These are phyloP conservation scores for Stagonosporopsis cucurbitacearum DNA, from an alignment of 2,329 filamentous ascomycete genomes.

Conservation along the genomic window DNA sequence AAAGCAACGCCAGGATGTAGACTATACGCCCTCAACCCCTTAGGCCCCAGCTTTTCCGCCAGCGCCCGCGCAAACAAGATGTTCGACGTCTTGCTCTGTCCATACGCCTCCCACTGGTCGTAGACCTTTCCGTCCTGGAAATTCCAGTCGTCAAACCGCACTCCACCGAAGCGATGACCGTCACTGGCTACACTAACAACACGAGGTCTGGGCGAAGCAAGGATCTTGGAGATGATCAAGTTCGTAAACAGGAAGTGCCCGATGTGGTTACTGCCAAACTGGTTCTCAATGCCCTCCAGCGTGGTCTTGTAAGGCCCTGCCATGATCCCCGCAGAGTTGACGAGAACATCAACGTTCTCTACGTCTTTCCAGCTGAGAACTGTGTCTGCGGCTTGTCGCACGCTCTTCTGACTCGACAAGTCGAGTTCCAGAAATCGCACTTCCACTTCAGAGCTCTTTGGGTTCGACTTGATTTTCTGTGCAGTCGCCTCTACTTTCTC, in stretches of 20 bases:
- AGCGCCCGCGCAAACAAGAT: slow-evolving; percentile 44
- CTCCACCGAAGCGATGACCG: slow-evolving; percentile 48
- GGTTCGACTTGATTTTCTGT: slow-evolving; percentile 42
- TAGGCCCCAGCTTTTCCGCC: slow-evolving; percentile 29
- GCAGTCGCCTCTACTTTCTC: slow-evolving; percentile 51
- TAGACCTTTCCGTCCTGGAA: slow-evolving; percentile 52
- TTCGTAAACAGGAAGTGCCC: slow-evolving; percentile 57
- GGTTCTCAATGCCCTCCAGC: slow-evolving; percentile 47
- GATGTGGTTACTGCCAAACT: slow-evolving; percentile 59
- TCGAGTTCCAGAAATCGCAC: slow-evolving; percentile 45
- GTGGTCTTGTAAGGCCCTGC: slow-evolving; percentile 36
- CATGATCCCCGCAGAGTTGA: slow-evolving; percentile 52
- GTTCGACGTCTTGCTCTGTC: slow-evolving; percentile 61
- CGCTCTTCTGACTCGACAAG: slow-evolving; percentile 44
- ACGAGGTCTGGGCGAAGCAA: slow-evolving; percentile 41
- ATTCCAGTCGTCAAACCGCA: slow-evolving; percentile 54
- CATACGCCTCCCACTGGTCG: slow-evolving; percentile 55
- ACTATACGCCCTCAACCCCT: slow-evolving; percentile 36
- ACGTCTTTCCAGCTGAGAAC: slow-evolving; percentile 37
- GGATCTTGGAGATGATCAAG: slow-evolving; percentile 54
- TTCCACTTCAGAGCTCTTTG: slow-evolving; percentile 42
- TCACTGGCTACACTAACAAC: slow-evolving; percentile 54
- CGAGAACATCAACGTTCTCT: slow-evolving; percentile 51
- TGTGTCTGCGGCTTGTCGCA: slow-evolving; percentile 45
- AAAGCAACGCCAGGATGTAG: slow-evolving; percentile 40